Percentiles rank a stretch among this genome's conserved stretches.
phyloP scores from a whole-genome alignment of 75 land plant genomes.

The Pseudotsuga menziesii region DNA sequence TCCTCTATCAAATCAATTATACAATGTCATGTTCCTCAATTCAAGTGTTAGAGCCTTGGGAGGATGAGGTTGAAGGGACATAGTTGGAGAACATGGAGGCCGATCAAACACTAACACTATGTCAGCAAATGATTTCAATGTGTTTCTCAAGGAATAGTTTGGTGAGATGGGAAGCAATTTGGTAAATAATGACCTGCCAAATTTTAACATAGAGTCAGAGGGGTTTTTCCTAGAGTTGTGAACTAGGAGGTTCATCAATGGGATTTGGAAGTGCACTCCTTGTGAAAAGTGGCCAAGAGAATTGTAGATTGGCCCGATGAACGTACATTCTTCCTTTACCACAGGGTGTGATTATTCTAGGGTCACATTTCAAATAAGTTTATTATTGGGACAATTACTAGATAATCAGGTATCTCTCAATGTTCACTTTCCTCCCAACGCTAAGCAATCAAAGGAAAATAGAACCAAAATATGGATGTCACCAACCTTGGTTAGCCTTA shows the following conservation, averaged over 20 bases:
- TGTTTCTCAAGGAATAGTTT: conserved; percentile 47
- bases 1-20: too few relatives aligned
- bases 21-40: too few relatives aligned
- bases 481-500: too few relatives aligned
- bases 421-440: too few relatives aligned
- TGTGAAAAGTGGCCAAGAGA: conserved; percentile 62
- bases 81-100: too few relatives aligned
- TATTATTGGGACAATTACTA: conserved; percentile 99
- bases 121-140: conserved; percentile 14
- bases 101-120: background rate
- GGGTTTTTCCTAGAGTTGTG: conserved; percentile 67
- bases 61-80: too few relatives aligned
- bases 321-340: conserved; percentile 79
- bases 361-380: conserved; percentile 82
- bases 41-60: too few relatives aligned
- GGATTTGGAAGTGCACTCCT: conserved; percentile 78
- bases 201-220: conserved; percentile 51
- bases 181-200: conserved; percentile 32
- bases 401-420: conserved; percentile 61
- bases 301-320: conserved; percentile 42
- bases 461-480: too few relatives aligned
- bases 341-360: conserved; percentile 60
- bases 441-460: too few relatives aligned
- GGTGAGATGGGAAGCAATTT: conserved; percentile 64
- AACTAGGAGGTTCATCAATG: conserved; percentile 50